Conservation (phyloP, 768 basidiomycete genomes). For the Russula compacta region DNA sequence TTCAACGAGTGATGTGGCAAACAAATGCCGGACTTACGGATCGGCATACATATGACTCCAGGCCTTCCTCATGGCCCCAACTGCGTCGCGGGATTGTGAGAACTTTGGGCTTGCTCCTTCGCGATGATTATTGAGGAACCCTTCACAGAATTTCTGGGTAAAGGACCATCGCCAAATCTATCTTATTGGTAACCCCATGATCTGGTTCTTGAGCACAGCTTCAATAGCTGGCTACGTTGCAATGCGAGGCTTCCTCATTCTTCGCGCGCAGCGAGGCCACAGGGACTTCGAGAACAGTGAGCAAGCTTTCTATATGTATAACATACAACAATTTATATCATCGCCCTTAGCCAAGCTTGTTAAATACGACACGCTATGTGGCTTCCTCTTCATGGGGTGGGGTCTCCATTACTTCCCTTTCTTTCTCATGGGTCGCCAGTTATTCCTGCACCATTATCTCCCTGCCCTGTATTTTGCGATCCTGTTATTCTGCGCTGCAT, state of each 20-base stretch:
- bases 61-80: constrained; percentile 88
- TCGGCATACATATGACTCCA: constrained; percentile 88
- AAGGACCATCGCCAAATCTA: constrained; percentile 95
- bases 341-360: constrained; percentile 66
- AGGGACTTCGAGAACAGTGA: constrained; percentile 87
- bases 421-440: constrained; percentile 93
- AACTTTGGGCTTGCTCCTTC: constrained; percentile 11
- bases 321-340: background rate
- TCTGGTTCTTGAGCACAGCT: constrained; percentile 83
- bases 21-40: constrained; percentile 96
- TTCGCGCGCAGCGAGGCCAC: constrained; percentile 86
- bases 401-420: constrained; percentile 91
- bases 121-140: background rate
- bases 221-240: constrained; percentile 58
- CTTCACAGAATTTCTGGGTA: constrained; percentile 88
- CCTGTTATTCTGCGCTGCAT: constrained; percentile 63
- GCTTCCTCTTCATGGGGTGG: constrained; percentile 92
- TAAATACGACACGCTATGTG: constrained; percentile 86
- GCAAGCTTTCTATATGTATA: constrained; percentile 24
- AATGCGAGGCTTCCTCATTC: constrained; percentile 69
- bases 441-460: constrained; percentile 98
- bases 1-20: constrained; percentile 93
- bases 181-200: constrained; percentile 85
- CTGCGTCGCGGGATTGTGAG: constrained; percentile 88
- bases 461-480: constrained; percentile 94